Conservation (phyloP, 208 protist species). For the Strigomonas galati region DNA sequence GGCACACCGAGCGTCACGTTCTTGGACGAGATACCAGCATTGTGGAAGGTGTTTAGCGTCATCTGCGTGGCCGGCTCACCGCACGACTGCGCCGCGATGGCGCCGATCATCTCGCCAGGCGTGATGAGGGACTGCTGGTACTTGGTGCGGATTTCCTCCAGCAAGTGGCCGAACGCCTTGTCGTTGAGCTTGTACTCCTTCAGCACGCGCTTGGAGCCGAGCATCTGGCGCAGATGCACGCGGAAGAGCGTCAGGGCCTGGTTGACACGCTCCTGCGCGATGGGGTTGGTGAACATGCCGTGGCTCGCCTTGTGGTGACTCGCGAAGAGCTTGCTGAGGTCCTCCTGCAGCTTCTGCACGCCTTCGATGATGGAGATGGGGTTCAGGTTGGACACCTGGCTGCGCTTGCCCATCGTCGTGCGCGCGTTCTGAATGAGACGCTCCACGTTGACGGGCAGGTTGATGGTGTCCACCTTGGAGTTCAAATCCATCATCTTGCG, state of each 20-base stretch:
- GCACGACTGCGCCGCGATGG: conserved; percentile 99
- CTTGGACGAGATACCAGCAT: conserved; percentile 98
- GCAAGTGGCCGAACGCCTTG: conserved; percentile 96
- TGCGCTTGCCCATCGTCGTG: conserved; percentile 89
- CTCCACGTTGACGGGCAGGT: conserved; percentile 92
- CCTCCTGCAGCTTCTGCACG: conserved; percentile 70
- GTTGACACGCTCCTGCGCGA: conserved; percentile 91
- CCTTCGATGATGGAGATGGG: conserved; percentile 85
- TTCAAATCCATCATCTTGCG: conserved; percentile 58
- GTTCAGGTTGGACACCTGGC: conserved; percentile 87
- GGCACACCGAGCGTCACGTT: conserved; percentile 99
- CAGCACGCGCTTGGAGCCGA: conserved; percentile 94
- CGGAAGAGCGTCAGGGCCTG: conserved; percentile 96
- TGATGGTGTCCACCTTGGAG: conserved; percentile 45
- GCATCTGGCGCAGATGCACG: conserved; percentile 90
- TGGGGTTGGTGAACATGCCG: conserved; percentile 69
- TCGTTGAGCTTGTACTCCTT: conserved; percentile 91
- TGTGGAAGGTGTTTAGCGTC: conserved; percentile 99
- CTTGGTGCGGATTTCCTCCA: conserved; percentile 95
- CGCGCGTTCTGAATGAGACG: conserved; percentile 97
- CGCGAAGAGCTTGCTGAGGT: conserved; percentile 79
- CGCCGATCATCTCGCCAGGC: conserved; percentile 98
- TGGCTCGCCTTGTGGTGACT: conserved; percentile 64
- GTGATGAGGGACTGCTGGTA: conserved; percentile 93
- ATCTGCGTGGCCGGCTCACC: conserved; percentile 99